These are phyloP conservation scores for Adiantum capillusveneris DNA, from an alignment of 75 land plant species.

Conservation along the genomic window DNA sequence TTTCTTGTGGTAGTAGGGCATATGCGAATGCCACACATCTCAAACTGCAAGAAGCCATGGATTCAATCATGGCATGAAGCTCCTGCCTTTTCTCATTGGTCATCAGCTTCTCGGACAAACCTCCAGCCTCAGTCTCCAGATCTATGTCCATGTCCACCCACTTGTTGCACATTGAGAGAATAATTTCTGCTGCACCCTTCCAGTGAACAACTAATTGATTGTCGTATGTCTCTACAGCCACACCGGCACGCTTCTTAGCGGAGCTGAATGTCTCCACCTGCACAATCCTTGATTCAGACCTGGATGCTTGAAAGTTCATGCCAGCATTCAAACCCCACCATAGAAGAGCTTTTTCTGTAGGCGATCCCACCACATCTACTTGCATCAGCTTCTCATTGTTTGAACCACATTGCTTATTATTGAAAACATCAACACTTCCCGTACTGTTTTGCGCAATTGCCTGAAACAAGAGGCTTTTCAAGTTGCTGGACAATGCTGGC, in stretches of 20 bases:
- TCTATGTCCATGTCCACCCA: too few species aligned
- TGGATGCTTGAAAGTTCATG: slow-evolving; percentile 42
- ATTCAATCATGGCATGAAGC: slow-evolving; percentile 28
- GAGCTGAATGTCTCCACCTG: slow-evolving; percentile 72
- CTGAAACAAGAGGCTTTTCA: slow-evolving; percentile 20
- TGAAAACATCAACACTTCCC: slow-evolving; percentile 64
- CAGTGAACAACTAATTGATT: slow-evolving; percentile 47
- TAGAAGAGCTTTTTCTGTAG: too few species aligned
- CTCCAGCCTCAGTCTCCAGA: too few species aligned
- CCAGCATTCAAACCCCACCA: slow-evolving; percentile 34
- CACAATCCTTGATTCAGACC: slow-evolving; percentile 22
- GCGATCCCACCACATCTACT: too few species aligned
- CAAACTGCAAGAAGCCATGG: slow-evolving; percentile 53
- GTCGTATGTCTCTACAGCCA: slow-evolving; percentile 18
- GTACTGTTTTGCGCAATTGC: too few species aligned
- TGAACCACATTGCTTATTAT: too few species aligned
- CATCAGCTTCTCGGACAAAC: not conserved
- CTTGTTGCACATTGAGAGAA: too few species aligned
- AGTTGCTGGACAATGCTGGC: slow-evolving; percentile 3
- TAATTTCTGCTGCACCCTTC: too few species aligned
- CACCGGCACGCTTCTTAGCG: slow-evolving; percentile 66
- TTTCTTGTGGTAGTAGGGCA: slow-evolving; percentile 6
- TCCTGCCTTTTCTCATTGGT: not conserved
- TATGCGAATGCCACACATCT: slow-evolving; percentile 59
- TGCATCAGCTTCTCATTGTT: too few species aligned